These are phyloP conservation scores for Dendrobium huoshanense DNA, from an alignment of 106 monocot genomes.

Conservation along the genomic window DNA sequence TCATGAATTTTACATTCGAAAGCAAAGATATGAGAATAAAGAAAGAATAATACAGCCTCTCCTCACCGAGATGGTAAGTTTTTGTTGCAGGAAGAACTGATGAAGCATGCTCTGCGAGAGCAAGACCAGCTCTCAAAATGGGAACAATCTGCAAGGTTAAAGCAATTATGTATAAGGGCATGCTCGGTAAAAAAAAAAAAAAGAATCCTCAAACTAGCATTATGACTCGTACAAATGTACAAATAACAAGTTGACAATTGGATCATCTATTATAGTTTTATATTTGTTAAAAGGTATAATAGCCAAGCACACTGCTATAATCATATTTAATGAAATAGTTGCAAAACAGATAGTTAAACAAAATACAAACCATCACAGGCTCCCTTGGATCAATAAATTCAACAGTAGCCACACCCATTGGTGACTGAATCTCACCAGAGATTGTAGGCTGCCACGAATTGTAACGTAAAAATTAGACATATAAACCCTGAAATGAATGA, in stretches of 20 bases:
- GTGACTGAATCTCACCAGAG: constrained; percentile 70
- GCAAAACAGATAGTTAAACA: constrained; percentile 2
- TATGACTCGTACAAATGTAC: neutral
- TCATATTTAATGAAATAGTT: neutral
- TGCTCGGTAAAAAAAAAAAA: neutral
- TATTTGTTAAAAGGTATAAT: neutral
- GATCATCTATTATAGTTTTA: neutral
- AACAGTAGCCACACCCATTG: constrained; percentile 69
- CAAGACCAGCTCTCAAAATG: constrained; percentile 90
- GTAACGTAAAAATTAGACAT: neutral
- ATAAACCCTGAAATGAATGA: neutral
- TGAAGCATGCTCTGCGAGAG: constrained; percentile 80
- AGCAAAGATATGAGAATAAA: neutral
- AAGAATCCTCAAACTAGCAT: too few species aligned
- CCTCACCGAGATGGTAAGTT: constrained; percentile 87
- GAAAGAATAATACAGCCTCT: constrained; percentile 1
- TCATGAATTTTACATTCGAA: neutral
- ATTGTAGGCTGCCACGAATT: constrained; percentile 62
- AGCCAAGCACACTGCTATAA: neutral
- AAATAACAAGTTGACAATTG: neutral
- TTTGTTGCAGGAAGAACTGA: constrained; percentile 78
- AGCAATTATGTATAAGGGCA: constrained; percentile 8
- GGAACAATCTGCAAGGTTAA: constrained; percentile 59
- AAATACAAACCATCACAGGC: constrained; percentile 62
- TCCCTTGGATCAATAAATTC: constrained; percentile 93